Evolutionary conservation across 345 rosid genomes (phyloP).

Genomic region (Populus davidiana): DNA sequence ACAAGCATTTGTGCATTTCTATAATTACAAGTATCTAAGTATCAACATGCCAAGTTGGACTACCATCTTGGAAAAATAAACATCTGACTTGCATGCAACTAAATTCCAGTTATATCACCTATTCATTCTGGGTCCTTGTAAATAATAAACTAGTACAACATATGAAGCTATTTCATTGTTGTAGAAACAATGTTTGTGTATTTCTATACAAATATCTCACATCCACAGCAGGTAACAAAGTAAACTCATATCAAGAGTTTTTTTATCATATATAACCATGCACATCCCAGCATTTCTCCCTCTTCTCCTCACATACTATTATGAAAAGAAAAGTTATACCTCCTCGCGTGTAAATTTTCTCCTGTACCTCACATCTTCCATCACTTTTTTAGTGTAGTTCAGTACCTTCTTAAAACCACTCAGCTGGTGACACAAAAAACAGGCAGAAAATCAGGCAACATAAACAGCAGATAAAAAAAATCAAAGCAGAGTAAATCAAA

Average conservation of each 20-base stretch:
- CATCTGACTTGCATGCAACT: background rate
- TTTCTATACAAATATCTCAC: background rate
- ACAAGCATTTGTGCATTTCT: background rate
- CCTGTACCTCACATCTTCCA: slow-evolving; percentile 80
- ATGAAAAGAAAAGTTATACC: slow-evolving; percentile 41
- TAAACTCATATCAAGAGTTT: background rate
- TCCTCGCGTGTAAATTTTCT: slow-evolving; percentile 82
- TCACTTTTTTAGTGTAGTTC: slow-evolving; percentile 86
- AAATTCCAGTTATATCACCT: background rate
- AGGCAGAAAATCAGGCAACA: background rate
- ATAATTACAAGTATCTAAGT: background rate
- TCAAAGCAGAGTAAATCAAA: background rate
- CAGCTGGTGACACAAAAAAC: slow-evolving; percentile 54
- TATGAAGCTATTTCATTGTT: background rate
- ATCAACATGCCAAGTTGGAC: background rate
- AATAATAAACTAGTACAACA: background rate
- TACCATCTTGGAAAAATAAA: background rate
- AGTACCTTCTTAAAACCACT: slow-evolving; percentile 94
- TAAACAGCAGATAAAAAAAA: slow-evolving; percentile 8
- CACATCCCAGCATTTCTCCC: background rate
- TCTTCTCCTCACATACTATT: background rate
- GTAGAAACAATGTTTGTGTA: background rate
- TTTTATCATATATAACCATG: background rate
- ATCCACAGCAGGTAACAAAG: background rate
- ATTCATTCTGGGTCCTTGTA: background rate